A percentile compares a stretch with the other conserved stretches of the same genome.
Evolutionary conservation across 495 filamentous ascomycete species (phyloP).

Genomic region (Hypoxylon intermedium): DNA sequence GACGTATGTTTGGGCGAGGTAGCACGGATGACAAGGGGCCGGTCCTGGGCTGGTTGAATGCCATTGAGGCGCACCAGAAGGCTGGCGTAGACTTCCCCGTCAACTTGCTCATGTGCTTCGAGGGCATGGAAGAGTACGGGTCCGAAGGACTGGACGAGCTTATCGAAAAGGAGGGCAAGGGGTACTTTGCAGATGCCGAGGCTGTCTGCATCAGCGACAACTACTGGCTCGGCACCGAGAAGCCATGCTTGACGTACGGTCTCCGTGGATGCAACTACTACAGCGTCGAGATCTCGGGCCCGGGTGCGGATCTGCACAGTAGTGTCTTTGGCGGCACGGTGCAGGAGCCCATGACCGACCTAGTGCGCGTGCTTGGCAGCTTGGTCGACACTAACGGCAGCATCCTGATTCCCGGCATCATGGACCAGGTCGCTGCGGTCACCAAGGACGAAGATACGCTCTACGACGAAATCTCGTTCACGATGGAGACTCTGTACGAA

Average conservation of each 20-base stretch:
- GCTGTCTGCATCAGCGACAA: conserved; percentile 99
- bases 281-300: conserved; percentile 82
- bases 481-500: conserved; percentile 92
- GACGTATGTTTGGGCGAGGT: conserved; percentile 93
- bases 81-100: conserved; percentile 94
- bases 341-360: conserved; percentile 97
- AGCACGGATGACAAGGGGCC: conserved; percentile 98
- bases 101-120: conserved; percentile 99
- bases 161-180: conserved; percentile 85
- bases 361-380: conserved; percentile 78
- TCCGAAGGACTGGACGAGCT: conserved; percentile 96
- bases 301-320: conserved; percentile 91
- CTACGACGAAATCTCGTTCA: conserved; percentile 87
- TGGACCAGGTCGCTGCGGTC: conserved; percentile 87
- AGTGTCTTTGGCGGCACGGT: conserved; percentile 96
- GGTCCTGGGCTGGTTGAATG: conserved; percentile 96
- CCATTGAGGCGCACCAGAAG: conserved; percentile 95
- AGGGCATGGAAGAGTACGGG: conserved; percentile 99
- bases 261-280: conserved; percentile 99
- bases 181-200: conserved; percentile 92
- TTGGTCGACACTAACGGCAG: conserved; percentile 89
- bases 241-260: conserved; percentile 96
- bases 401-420: conserved; percentile 87
- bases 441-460: conserved; percentile 84
- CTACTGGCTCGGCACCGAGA: conserved; percentile 99